phyloP scores from a whole-genome alignment of 2,329 filamentous ascomycete species.

The Xylariaceae sp. region DNA sequence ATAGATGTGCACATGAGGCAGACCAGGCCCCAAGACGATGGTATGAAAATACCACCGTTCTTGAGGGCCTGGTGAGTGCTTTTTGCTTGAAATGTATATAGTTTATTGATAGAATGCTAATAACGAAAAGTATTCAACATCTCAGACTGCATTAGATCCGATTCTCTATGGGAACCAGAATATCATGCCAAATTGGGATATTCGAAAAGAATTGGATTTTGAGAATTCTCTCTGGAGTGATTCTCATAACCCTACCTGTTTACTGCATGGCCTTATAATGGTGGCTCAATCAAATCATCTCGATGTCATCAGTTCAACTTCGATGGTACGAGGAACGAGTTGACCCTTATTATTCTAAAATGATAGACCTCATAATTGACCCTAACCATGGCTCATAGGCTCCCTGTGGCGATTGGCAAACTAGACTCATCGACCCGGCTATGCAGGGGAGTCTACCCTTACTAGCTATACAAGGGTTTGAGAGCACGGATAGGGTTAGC shows the following conservation, averaged over 20 bases:
- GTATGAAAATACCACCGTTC: neutral
- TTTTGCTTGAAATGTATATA: neutral
- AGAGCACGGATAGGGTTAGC: neutral
- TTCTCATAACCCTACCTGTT: neutral
- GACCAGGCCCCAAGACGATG: slow-evolving; percentile 5
- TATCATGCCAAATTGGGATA: neutral
- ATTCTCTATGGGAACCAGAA: neutral
- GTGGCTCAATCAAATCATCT: neutral
- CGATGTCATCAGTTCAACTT: neutral
- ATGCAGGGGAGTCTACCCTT: neutral
- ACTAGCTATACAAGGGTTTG: neutral
- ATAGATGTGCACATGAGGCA: slow-evolving; percentile 43
- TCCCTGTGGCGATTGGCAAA: neutral
- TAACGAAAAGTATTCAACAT: neutral
- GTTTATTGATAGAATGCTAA: neutral
- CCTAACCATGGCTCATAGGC: neutral
- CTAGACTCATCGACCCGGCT: neutral
- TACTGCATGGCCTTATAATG: no score
- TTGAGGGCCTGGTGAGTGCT: slow-evolving; percentile 9
- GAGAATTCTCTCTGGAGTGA: no score
- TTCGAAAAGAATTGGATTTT: no score
- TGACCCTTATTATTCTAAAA: no score
- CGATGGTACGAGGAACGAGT: neutral
- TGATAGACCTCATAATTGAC: no score
- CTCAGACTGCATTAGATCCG: neutral